A percentile compares a stretch with the other conserved stretches of the same genome.
phyloP scores from a whole-genome alignment of 2,329 filamentous ascomycete genomes.

The Sporothrix globosa region DNA sequence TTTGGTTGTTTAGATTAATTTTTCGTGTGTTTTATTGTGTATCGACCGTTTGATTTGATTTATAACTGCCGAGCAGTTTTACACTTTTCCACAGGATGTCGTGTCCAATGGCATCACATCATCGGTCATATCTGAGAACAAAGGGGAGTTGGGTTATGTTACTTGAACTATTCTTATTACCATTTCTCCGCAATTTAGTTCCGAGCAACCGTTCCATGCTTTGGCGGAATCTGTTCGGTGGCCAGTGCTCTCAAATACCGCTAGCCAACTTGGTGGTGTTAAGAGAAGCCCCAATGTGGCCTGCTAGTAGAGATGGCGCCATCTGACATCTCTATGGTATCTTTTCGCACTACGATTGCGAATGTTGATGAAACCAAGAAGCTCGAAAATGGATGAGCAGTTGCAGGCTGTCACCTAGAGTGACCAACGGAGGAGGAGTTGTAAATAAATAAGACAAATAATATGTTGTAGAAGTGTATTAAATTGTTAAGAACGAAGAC shows the following conservation, averaged over 20 bases:
- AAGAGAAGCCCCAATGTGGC: neutral
- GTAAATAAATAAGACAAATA: neutral
- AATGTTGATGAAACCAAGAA: neutral
- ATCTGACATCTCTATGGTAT: neutral
- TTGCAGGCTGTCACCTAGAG: neutral
- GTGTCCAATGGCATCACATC: neutral
- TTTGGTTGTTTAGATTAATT: neutral
- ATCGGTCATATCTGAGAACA: neutral
- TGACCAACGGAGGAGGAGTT: too few species aligned
- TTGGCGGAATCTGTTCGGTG: too few species aligned
- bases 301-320: conserved; percentile 18
- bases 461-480: neutral
- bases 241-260: neutral
- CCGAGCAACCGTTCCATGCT: neutral
- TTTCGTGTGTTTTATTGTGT: neutral
- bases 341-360: conserved; percentile 12
- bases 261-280: neutral
- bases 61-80: neutral
- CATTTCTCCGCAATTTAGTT: neutral
- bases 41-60: neutral
- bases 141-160: neutral
- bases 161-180: neutral
- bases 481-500: neutral
- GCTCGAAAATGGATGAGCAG: neutral
- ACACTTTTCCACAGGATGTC: neutral